These are phyloP conservation scores for Scheffersomyces spartinae DNA, from an alignment of 805 yeast species.

Conservation along the genomic window DNA sequence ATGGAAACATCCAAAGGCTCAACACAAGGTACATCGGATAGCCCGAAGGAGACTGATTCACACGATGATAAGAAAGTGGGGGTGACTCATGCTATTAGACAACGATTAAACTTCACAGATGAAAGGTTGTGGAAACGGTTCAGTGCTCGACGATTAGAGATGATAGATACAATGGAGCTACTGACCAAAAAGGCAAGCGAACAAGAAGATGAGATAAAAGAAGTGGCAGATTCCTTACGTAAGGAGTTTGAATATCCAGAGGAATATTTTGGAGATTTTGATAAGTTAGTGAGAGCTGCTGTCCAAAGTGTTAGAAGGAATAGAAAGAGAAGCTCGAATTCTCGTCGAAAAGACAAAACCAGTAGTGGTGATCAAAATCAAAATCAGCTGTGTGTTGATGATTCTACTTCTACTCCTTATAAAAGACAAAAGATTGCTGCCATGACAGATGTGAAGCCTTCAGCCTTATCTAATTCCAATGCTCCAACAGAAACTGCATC, in stretches of 20 bases:
- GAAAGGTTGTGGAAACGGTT: constrained; percentile 82
- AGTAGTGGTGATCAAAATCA: constrained; percentile 2
- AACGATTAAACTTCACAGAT: constrained; percentile 62
- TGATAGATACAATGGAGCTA: constrained; percentile 63
- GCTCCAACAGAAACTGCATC: constrained; percentile 1
- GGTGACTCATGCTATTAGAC: constrained; percentile 46
- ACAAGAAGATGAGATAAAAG: constrained; percentile 72
- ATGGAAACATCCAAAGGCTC: background rate
- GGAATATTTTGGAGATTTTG: constrained; percentile 59
- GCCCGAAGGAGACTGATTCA: constrained; percentile 4
- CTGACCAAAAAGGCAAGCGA: constrained; percentile 77
- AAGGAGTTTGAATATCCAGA: constrained; percentile 65
- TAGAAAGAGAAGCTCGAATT: constrained; percentile 49
- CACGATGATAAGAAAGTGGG: constrained; percentile 35
- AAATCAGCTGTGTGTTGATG: constrained; percentile 3
- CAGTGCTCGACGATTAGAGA: constrained; percentile 79
- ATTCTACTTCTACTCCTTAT: too few species aligned
- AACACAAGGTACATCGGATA: constrained; percentile 1
- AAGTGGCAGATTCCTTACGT: constrained; percentile 68
- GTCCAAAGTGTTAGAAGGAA: constrained; percentile 88
- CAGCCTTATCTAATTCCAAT: background rate
- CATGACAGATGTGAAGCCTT: background rate
- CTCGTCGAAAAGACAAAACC: constrained; percentile 5
- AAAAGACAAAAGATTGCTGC: constrained; percentile 1
- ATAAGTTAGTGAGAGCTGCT: constrained; percentile 84